Evolutionary conservation across 208 protist species (phyloP).

Genomic region (Wallacemonas sp.): DNA sequence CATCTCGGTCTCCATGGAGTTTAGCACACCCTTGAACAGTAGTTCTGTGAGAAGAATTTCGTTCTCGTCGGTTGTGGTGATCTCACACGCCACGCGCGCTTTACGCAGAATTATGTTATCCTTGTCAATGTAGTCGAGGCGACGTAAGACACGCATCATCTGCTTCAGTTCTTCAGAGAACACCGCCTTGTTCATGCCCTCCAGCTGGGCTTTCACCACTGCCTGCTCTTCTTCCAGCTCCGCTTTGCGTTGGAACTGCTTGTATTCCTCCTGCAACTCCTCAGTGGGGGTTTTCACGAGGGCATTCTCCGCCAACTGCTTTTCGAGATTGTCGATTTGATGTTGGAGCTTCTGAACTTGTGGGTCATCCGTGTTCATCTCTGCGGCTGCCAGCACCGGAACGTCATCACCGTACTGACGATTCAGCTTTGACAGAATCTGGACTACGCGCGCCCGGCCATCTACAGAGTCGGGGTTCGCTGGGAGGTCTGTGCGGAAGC

Average conservation of each 20-base stretch:
- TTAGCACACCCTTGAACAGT: constrained; percentile 98
- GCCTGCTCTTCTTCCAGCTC: constrained; percentile 65
- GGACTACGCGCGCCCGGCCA: constrained; percentile 70
- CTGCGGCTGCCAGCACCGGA: constrained; percentile 93
- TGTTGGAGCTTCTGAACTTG: constrained; percentile 70
- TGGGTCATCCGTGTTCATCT: constrained; percentile 95
- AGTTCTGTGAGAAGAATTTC: constrained; percentile 98
- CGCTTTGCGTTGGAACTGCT: constrained; percentile 69
- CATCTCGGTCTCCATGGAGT: constrained; percentile 96
- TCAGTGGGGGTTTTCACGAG: constrained; percentile 62
- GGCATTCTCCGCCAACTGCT: constrained; percentile 66
- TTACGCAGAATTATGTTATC: constrained; percentile 98
- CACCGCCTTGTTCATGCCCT: constrained; percentile 79
- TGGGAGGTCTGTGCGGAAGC: constrained; percentile 80
- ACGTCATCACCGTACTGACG: constrained; percentile 72
- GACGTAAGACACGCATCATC: constrained; percentile 96
- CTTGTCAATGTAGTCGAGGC: constrained; percentile 96
- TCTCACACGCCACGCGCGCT: constrained; percentile 97
- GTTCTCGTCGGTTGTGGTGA: constrained; percentile 97
- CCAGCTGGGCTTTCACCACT: constrained; percentile 82
- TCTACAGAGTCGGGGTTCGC: constrained; percentile 70
- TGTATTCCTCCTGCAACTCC: constrained; percentile 57
- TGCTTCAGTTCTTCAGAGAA: constrained; percentile 94
- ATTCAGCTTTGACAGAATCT: constrained; percentile 78
- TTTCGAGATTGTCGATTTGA: constrained; percentile 87